Conservation (phyloP, 73 alveolate genomes). For the Paramecium sonneborni region DNA sequence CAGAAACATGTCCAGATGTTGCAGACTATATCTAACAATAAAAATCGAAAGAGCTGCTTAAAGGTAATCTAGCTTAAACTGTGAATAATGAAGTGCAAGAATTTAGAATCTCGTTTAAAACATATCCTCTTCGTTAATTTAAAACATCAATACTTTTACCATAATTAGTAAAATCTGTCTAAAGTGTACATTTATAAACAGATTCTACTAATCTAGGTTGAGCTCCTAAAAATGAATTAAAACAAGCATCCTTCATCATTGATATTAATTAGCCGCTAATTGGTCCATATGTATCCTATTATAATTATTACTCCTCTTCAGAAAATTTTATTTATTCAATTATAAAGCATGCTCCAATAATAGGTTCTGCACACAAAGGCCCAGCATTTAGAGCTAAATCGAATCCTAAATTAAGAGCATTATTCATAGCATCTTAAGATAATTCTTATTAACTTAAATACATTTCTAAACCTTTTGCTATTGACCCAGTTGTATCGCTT, state of each 20-base stretch:
- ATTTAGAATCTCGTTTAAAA: conserved; percentile 88
- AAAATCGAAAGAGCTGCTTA: conserved; percentile 92
- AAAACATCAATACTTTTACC: conserved; percentile 94
- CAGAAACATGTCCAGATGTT: conserved; percentile 94
- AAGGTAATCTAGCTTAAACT: conserved; percentile 91
- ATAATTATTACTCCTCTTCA: conserved; percentile 69
- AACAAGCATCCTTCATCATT: conserved; percentile 85
- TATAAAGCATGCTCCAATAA: conserved; percentile 93
- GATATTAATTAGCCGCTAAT: conserved; percentile 94
- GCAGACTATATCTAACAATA: conserved; percentile 88
- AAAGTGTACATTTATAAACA: conserved; percentile 88
- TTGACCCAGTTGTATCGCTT: conserved; percentile 57
- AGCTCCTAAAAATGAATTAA: conserved; percentile 89
- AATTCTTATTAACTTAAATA: conserved; percentile 78
- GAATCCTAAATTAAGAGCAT: conserved; percentile 91
- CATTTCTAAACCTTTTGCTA: conserved; percentile 67
- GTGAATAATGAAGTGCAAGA: conserved; percentile 90
- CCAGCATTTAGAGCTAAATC: conserved; percentile 94
- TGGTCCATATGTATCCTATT: conserved; percentile 91
- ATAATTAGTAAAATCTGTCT: conserved; percentile 88
- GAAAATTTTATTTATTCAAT: conserved; percentile 84
- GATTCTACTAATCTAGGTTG: conserved; percentile 98
- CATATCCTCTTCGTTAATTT: conserved; percentile 92
- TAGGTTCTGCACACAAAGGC: conserved; percentile 95
- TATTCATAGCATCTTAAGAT: conserved; percentile 78